These are phyloP conservation scores for Clitopilus passeckerianus DNA, from an alignment of 768 basidiomycete genomes.

Conservation along the genomic window DNA sequence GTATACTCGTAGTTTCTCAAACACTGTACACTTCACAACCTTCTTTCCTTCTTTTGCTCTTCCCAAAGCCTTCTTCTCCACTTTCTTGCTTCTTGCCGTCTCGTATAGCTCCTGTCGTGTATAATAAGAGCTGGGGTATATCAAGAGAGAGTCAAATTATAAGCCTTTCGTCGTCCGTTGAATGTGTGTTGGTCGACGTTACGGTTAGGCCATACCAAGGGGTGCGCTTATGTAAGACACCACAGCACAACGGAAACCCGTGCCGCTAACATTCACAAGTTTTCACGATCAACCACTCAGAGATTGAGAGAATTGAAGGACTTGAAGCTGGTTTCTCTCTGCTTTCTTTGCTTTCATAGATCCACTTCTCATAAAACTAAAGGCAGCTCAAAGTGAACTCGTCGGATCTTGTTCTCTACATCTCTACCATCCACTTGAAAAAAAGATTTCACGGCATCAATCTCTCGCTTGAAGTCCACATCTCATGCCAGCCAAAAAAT, in stretches of 20 bases:
- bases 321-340: no score
- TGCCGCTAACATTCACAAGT: not conserved
- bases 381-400: no score
- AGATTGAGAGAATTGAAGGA: no score
- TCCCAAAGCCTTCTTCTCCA: not conserved
- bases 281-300: no score
- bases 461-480: conserved; percentile 11
- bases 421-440: conserved; percentile 4
- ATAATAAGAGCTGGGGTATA: no score
- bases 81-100: not conserved
- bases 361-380: no score
- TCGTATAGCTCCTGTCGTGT: not conserved
- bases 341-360: no score
- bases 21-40: not conserved
- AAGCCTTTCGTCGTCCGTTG: not conserved
- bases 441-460: conserved; percentile 29
- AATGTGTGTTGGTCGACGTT: not conserved
- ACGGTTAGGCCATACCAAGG: not conserved
- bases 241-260: not conserved
- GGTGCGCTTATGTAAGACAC: not conserved
- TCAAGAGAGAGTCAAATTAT: no score
- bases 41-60: not conserved
- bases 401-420: not conserved
- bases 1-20: no score
- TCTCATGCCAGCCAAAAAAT: conserved; percentile 69